Evolutionary conservation across 1,139 yeast species (phyloP).

Genomic region (Kodamaea fungicola): DNA sequence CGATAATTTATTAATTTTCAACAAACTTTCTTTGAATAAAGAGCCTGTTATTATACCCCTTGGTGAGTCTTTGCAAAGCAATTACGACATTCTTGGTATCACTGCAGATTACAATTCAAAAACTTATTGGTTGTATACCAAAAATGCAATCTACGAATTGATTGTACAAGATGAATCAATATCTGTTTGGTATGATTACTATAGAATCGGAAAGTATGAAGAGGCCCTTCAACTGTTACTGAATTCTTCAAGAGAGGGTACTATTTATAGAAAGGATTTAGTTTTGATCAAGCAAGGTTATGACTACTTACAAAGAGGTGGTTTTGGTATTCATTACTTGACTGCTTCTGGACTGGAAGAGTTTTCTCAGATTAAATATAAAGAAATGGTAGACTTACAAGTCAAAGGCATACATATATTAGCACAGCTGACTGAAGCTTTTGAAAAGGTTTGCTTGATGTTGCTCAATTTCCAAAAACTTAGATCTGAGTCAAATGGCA

Average conservation of each 20-base stretch:
- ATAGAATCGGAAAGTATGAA: constrained; percentile 59
- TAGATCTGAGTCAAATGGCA: neutral
- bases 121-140: constrained; percentile 23
- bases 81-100: constrained; percentile 52
- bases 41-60: constrained; percentile 3
- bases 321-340: constrained; percentile 31
- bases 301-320: constrained; percentile 43
- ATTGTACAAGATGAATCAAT: constrained; percentile 64
- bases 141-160: constrained; percentile 54
- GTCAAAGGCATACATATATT: constrained; percentile 58
- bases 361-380: neutral
- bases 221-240: constrained; percentile 57
- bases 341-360: neutral
- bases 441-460: constrained; percentile 68
- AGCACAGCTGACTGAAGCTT: constrained; percentile 63
- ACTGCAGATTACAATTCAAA: constrained; percentile 52
- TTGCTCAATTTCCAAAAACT: constrained; percentile 42
- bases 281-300: constrained; percentile 67
- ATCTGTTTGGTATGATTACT: constrained; percentile 74
- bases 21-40: constrained; percentile 8
- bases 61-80: constrained; percentile 7
- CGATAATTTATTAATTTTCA: constrained; percentile 11
- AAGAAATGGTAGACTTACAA: constrained; percentile 24
- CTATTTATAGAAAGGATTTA: constrained; percentile 38
- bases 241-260: constrained; percentile 23